These are phyloP conservation scores for Blastomyces parvus DNA, from an alignment of 2,329 filamentous ascomycete species.

Conservation along the genomic window DNA sequence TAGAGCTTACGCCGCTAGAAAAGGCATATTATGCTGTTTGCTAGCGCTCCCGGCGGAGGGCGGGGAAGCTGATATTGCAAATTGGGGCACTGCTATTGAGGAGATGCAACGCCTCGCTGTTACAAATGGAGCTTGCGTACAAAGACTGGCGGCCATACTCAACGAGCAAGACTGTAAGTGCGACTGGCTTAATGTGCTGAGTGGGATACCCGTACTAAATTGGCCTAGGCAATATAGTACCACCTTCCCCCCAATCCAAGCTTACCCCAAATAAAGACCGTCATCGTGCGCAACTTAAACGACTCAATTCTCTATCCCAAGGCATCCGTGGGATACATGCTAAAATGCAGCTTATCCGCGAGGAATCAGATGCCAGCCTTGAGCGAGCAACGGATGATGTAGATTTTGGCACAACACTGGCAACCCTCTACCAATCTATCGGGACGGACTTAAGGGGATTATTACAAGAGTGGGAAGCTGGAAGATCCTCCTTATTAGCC, in stretches of 20 bases:
- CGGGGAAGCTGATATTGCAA: slow-evolving; percentile 62
- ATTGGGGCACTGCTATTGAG: slow-evolving; percentile 70
- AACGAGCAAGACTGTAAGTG: slow-evolving; percentile 68
- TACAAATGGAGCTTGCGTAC: slow-evolving; percentile 53
- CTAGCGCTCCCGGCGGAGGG: slow-evolving; percentile 77
- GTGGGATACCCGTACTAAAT: slow-evolving; percentile 18
- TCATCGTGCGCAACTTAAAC: slow-evolving; percentile 76
- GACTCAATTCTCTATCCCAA: slow-evolving; percentile 77
- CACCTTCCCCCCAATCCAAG: slow-evolving; percentile 36
- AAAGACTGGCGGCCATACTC: slow-evolving; percentile 59
- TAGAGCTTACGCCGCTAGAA: slow-evolving; percentile 68
- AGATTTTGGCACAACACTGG: slow-evolving; percentile 67
- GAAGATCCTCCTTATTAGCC: slow-evolving; percentile 69
- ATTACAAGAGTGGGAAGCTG: slow-evolving; percentile 77
- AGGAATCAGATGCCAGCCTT: slow-evolving; percentile 73
- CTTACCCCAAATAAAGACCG: slow-evolving; percentile 58
- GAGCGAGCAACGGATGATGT: slow-evolving; percentile 59
- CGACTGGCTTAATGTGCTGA: slow-evolving; percentile 8
- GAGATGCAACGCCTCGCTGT: slow-evolving; percentile 58
- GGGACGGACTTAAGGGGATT: slow-evolving; percentile 74
- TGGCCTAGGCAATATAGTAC: slow-evolving; percentile 31
- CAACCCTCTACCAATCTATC: slow-evolving; percentile 90
- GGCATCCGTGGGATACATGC: slow-evolving; percentile 88
- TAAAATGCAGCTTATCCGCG: slow-evolving; percentile 82
- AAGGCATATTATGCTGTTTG: slow-evolving; percentile 79